These are phyloP conservation scores for Colletotrichum tanaceti DNA, from an alignment of 2,329 filamentous ascomycete genomes.

Conservation along the genomic window DNA sequence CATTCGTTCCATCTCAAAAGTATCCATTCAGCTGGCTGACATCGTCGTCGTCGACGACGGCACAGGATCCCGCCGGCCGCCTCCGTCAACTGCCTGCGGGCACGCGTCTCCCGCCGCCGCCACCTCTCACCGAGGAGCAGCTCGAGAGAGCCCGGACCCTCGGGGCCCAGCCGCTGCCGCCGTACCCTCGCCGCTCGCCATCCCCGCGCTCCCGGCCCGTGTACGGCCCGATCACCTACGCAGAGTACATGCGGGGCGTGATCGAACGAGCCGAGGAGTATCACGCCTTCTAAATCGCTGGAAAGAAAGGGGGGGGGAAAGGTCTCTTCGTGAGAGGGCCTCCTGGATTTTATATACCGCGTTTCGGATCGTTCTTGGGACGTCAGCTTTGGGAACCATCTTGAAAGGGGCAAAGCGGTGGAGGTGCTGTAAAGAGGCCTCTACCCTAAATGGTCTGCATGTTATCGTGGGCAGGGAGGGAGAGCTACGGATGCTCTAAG, in stretches of 20 bases:
- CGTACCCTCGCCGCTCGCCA: slow-evolving; percentile 28
- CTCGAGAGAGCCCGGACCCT: slow-evolving; percentile 15
- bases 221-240: slow-evolving; percentile 26
- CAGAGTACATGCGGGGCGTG: slow-evolving; percentile 16
- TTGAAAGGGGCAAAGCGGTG: too few relatives aligned
- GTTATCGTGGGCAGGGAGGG: too few relatives aligned
- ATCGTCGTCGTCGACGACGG: background rate
- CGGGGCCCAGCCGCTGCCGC: background rate
- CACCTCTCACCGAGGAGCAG: slow-evolving; percentile 28
- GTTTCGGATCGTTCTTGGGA: too few relatives aligned
- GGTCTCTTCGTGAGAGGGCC: too few relatives aligned
- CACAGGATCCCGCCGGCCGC: slow-evolving; percentile 35
- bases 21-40: background rate
- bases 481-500: background rate
- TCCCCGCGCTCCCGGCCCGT: slow-evolving; percentile 13
- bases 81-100: slow-evolving; percentile 28
- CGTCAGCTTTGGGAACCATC: too few relatives aligned
- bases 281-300: background rate
- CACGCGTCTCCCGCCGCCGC: slow-evolving; percentile 20
- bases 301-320: background rate
- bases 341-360: background rate
- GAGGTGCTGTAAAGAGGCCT: background rate
- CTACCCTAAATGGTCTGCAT: background rate
- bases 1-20: background rate
- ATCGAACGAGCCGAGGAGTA: slow-evolving; percentile 8